Base-by-base conservation (phyloP, 2,329 filamentous ascomycete species). In the Beauveria brongniartii region DNA sequence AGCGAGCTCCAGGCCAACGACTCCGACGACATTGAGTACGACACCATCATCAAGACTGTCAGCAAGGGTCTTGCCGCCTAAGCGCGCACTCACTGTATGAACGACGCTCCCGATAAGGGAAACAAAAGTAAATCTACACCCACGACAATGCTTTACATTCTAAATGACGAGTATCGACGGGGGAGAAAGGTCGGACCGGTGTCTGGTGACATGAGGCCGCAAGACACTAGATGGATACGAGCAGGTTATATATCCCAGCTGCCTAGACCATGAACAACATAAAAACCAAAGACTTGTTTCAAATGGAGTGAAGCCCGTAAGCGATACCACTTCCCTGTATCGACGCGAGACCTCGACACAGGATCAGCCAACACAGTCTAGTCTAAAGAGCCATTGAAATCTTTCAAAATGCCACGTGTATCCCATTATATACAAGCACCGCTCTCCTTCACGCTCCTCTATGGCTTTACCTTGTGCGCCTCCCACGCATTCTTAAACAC, bases 1-100 rank as follows among this genome's bases (percentile, higher is more conserved):
- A 78, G 80, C 69, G 90, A 93, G 74, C 82, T 92, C 69, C 90
- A 94, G 81, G 90, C 89, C 79, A 92, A 92, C 80, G 90, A 93
- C 75, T 76, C 78, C 67, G 88, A 91, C 75, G 90, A 93, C 75
- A 89, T 94, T 72, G 89, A 92, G 79, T 87, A 85, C 75, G 85
- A 89, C 65, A 82, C 80, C 70, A 81, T 93, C 72, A 78, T 91
- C 75, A 82, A 81, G 76, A 80, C 77, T 63, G 81, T 87, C 77
- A 85, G 81, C 82, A 85, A 87, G 81, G 80, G 82, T 69, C 72
- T 80, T 70, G 80, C 82, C 70, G 80, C 82, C 70, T 81, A 79
- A 75, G 66, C 65, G 53, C 48, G 24, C 54, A 34, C 48, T 55
- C 47, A 14, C 55, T 30, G 20, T 30, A 56, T 51, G 43, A 54